Percentiles rank a stretch among this genome's conserved stretches.
Conservation (phyloP, 306 rosid genomes). For the Vigna mungo region DNA sequence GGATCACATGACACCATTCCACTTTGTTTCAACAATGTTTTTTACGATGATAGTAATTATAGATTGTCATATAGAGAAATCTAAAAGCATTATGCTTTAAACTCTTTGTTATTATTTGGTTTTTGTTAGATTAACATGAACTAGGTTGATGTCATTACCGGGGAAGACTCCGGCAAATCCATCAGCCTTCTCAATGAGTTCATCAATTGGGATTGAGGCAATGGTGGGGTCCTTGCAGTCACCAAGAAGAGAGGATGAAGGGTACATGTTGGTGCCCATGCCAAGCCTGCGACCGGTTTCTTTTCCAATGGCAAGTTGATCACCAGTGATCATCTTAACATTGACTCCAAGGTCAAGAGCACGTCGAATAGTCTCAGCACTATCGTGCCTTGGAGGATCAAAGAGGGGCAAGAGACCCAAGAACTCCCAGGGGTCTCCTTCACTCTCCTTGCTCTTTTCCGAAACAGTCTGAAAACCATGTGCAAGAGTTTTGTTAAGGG, state of each 20-base stretch:
- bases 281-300: constrained; percentile 98
- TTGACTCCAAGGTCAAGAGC: constrained; percentile 95
- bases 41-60: no score
- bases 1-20: no score
- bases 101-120: no score
- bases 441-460: constrained; percentile 77
- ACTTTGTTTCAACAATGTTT: no score
- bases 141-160: constrained; percentile 55
- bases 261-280: constrained; percentile 98
- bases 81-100: no score
- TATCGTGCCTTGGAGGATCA: constrained; percentile 98
- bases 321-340: constrained; percentile 98
- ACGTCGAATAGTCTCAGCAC: constrained; percentile 92
- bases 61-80: no score
- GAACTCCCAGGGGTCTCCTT: constrained; percentile 83
- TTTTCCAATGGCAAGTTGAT: constrained; percentile 95
- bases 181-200: constrained; percentile 93
- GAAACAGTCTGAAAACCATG: constrained; percentile 61
- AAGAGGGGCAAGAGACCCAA: constrained; percentile 89
- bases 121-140: neutral
- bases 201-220: constrained; percentile 80
- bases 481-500: constrained; percentile 6
- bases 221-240: constrained; percentile 66
- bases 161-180: constrained; percentile 99
- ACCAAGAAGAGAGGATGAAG: constrained; percentile 87